These are phyloP conservation scores for Blepharisma stoltei DNA, from an alignment of 73 alveolate genomes.

Conservation along the genomic window DNA sequence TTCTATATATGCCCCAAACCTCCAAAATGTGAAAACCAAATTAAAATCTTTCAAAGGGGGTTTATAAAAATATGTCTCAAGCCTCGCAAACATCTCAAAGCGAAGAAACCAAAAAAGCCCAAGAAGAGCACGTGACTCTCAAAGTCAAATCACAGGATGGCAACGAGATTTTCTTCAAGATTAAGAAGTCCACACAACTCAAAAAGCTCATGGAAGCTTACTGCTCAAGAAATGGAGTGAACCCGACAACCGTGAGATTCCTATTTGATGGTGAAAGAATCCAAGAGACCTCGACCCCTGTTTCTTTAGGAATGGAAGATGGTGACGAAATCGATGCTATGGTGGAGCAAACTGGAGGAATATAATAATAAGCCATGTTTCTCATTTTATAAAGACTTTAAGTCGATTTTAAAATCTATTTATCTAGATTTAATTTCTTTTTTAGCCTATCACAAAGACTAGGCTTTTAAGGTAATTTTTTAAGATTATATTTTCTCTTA, in stretches of 20 bases:
- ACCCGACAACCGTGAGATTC: constrained; percentile 70
- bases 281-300: constrained; percentile 79
- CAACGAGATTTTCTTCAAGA: constrained; percentile 75
- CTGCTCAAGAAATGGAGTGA: constrained; percentile 81
- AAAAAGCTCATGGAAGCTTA: constrained; percentile 90
- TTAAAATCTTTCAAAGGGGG: too few species aligned
- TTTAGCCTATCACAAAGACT: too few species aligned
- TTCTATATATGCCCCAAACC: too few species aligned
- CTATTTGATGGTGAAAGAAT: constrained; percentile 88
- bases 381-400: too few species aligned
- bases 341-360: constrained; percentile 88
- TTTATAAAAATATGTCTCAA: too few species aligned
- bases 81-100: too few species aligned
- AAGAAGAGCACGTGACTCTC: constrained; percentile 18
- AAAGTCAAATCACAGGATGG: constrained; percentile 60
- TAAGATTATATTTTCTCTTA: too few species aligned
- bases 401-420: too few species aligned
- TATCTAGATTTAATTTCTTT: too few species aligned
- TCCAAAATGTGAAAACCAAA: too few species aligned
- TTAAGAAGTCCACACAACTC: constrained; percentile 74
- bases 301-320: constrained; percentile 77
- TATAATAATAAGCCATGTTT: background rate
- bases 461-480: too few species aligned
- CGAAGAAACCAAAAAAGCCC: background rate
- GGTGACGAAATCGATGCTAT: constrained; percentile 89